These are phyloP conservation scores for Gymnopilus junonius DNA, from an alignment of 768 basidiomycete genomes.

Conservation along the genomic window DNA sequence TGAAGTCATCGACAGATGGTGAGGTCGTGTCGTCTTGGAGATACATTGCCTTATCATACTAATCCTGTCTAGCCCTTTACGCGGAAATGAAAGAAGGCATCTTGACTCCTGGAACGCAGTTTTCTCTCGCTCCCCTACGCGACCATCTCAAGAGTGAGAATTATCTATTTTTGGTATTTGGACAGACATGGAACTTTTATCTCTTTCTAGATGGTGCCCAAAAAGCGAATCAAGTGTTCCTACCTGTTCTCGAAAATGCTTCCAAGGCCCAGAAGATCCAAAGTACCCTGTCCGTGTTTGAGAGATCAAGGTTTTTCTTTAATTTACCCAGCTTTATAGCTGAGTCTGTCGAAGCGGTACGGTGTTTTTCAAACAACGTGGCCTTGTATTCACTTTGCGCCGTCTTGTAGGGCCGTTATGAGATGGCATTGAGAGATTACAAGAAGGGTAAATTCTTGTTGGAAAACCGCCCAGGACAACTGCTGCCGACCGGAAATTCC, in stretches of 20 bases:
- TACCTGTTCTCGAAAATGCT: conserved; percentile 94
- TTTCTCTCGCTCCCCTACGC: conserved; percentile 79
- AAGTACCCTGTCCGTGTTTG: conserved; percentile 93
- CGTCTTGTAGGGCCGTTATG: conserved; percentile 80
- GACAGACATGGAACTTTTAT: background rate
- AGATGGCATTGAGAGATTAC: conserved; percentile 92
- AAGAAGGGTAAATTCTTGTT: conserved; percentile 94
- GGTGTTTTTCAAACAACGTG: conserved; percentile 28
- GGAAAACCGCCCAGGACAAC: conserved; percentile 86
- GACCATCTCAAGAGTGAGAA: conserved; percentile 84
- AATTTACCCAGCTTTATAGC: conserved; percentile 92
- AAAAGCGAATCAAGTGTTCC: conserved; percentile 94
- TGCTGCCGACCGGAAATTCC: conserved; percentile 68
- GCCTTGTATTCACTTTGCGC: background rate
- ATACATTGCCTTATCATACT: conserved; percentile 8
- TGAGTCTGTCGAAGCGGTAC: conserved; percentile 87
- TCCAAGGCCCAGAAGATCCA: conserved; percentile 93
- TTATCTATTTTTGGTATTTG: conserved; percentile 2
- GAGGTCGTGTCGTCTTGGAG: conserved; percentile 17
- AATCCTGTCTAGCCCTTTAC: conserved; percentile 67
- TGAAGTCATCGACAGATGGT: conserved; percentile 98
- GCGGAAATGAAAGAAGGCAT: conserved; percentile 93
- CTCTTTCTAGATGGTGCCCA: conserved; percentile 73
- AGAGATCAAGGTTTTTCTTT: conserved; percentile 97
- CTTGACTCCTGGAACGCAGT: conserved; percentile 75